phyloP scores from a whole-genome alignment of 257 asterid genomes.

The Fraxinus pennsylvanica region DNA sequence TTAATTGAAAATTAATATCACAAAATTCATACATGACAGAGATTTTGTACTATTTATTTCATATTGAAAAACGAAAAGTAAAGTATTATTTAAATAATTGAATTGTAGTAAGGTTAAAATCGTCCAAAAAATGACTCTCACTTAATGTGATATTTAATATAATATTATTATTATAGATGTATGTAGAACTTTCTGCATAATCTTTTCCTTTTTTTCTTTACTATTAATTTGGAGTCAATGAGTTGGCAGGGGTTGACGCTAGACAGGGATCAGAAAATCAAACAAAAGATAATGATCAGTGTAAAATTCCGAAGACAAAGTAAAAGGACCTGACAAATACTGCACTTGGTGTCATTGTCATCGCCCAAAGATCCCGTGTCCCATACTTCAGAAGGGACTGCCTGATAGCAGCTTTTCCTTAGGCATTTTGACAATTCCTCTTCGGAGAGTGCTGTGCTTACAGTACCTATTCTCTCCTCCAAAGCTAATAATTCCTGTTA shows the following conservation, averaged over 20 bases:
- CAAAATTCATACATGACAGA: no score
- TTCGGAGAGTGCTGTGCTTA: constrained; percentile 52
- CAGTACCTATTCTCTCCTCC: constrained; percentile 51
- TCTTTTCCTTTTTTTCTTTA: no score
- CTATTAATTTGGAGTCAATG: no score
- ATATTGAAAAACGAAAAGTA: no score
- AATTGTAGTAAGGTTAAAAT: no score
- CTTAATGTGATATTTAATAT: no score
- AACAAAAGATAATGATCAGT: neutral
- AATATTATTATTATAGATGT: no score
- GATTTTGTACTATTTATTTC: no score
- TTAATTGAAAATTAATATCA: no score
- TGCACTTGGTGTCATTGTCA: constrained; percentile 43
- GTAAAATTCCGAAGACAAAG: neutral
- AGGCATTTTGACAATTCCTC: constrained; percentile 45
- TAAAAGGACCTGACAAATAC: constrained; percentile 44
- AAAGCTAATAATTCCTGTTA: constrained; percentile 51
- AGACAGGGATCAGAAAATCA: neutral
- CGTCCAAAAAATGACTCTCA: no score
- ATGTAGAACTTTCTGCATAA: neutral
- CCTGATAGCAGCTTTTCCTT: constrained; percentile 34
- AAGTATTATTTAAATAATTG: no score
- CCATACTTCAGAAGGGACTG: constrained; percentile 21
- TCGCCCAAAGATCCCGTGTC: constrained; percentile 20
- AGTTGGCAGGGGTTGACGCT: no score